phyloP scores from a whole-genome alignment of 176 grass and related monocot species.

The Areca catechu region DNA sequence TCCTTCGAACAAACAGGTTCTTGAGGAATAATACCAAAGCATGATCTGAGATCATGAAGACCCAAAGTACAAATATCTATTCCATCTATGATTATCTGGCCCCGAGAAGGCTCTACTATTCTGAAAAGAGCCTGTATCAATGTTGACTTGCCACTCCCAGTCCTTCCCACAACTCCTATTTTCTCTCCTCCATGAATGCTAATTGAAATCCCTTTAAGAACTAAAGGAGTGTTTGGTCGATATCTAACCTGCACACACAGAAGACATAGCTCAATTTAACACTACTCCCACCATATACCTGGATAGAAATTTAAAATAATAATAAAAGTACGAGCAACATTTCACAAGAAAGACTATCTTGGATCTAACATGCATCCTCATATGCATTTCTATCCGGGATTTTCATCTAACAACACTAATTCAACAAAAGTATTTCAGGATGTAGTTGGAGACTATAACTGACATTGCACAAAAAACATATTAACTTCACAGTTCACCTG shows the following conservation, averaged over 20 bases:
- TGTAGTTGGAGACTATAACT: too few relatives aligned
- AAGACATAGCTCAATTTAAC: too few relatives aligned
- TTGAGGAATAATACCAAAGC: slow-evolving; percentile 93
- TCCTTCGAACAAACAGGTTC: slow-evolving; percentile 92
- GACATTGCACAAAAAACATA: too few relatives aligned
- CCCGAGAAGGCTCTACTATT: slow-evolving; percentile 82
- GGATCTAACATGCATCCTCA: too few relatives aligned
- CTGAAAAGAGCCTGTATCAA: slow-evolving; percentile 94
- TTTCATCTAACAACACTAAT: too few relatives aligned
- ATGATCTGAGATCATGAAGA: slow-evolving; percentile 94
- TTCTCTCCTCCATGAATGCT: slow-evolving; percentile 73
- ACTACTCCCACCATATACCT: too few relatives aligned
- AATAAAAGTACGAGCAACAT: too few relatives aligned
- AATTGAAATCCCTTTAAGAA: slow-evolving; percentile 84
- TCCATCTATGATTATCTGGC: slow-evolving; percentile 67
- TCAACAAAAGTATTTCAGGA: too few relatives aligned
- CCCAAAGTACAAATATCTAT: slow-evolving; percentile 82
- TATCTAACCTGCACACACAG: slow-evolving; percentile 55
- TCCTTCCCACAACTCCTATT: slow-evolving; percentile 85
- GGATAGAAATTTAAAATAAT: too few relatives aligned
- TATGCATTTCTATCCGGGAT: too few relatives aligned
- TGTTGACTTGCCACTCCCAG: slow-evolving; percentile 95
- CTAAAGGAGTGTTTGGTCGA: slow-evolving; percentile 70
- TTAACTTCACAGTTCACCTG: too few relatives aligned
- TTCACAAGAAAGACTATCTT: too few relatives aligned